A percentile compares a stretch with the other conserved stretches of the same genome.
Conservation (phyloP, 1,139 yeast genomes). For the Yamadazyma mexicana region DNA sequence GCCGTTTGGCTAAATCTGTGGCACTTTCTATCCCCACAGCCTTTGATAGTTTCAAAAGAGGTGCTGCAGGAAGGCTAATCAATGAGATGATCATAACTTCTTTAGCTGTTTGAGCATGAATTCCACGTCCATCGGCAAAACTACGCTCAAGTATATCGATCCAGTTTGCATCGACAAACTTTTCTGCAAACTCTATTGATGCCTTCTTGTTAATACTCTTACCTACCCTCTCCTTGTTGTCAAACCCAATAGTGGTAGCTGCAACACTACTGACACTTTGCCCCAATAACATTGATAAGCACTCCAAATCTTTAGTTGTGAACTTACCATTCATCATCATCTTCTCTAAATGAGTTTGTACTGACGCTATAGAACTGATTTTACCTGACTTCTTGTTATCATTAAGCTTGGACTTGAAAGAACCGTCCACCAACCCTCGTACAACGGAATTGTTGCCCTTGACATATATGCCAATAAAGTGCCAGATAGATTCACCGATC, state of each 20-base stretch:
- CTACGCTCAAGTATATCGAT: slow-evolving; percentile 55
- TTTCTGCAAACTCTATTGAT: slow-evolving; percentile 46
- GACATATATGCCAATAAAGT: slow-evolving; percentile 55
- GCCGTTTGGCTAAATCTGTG: slow-evolving; percentile 44
- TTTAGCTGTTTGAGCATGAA: slow-evolving; percentile 45
- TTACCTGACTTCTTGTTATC: slow-evolving; percentile 53
- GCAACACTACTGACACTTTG: slow-evolving; percentile 25
- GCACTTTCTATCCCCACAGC: slow-evolving; percentile 46
- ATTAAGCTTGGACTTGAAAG: slow-evolving; percentile 45
- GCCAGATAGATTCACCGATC: slow-evolving; percentile 62
- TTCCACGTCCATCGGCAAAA: slow-evolving; percentile 57
- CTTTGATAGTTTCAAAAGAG: slow-evolving; percentile 40
- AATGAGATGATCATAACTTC: slow-evolving; percentile 54
- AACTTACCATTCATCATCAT: slow-evolving; percentile 48
- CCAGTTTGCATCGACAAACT: slow-evolving; percentile 57
- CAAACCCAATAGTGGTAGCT: slow-evolving; percentile 12
- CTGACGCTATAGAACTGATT: slow-evolving; percentile 41
- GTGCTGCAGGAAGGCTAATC: slow-evolving; percentile 47
- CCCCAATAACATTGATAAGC: slow-evolving; percentile 46
- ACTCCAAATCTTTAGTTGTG: slow-evolving; percentile 40
- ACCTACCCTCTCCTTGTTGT: slow-evolving; percentile 9
- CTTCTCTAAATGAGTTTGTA: slow-evolving; percentile 47
- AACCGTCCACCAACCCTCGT: slow-evolving; percentile 56
- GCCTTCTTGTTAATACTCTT: slow-evolving; percentile 18
- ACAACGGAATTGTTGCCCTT: slow-evolving; percentile 46